Evolutionary conservation across 306 rosid species (phyloP), one percentile per base, ranked within the genome.

Genomic region (Boehmeria nivea): DNA sequence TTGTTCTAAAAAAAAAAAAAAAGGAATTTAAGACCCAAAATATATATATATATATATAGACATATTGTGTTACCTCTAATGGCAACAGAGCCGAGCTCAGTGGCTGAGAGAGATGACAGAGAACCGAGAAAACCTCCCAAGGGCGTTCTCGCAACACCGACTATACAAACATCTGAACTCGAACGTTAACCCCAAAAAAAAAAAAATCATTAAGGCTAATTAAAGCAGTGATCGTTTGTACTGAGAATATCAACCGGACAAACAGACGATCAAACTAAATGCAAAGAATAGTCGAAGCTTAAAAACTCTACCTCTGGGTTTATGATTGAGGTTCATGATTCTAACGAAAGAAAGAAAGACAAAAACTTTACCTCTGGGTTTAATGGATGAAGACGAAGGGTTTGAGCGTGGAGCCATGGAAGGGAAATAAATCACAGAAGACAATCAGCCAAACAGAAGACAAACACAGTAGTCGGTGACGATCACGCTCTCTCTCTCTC

Each of bases 101-200:
- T 90, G 4, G 98, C 98, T 31, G 98, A 84, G 21, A 90, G 64
- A 69, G 94, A 82, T 17, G 95, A 90, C 12, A 90, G 83, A 52
- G 85, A 55, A 17, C 95, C 95, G 23, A 90, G 88, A 27, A 90
- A 77, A 51, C 78, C 95, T 12, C 95, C 95, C 44, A 86, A 78
- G 12, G 97, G 97, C 6, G 95, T 90, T 51, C 97, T 76, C 4
- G 94, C 88, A 70, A 86, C 87, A 50, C 98, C 98, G 43, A 90
- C 98, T 60, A 90, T 71, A 66, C 95, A 90, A 57, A 82, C 94
- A 86, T 90, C 95, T 86, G 84, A 40, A 40, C 10, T 4, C 1
- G 2, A 11, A 40, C 45, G 5, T 10, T 10, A 10, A 31, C 9
- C 18, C 31, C 0, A 7, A 45, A 60, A 59, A 10, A 18, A 40